These are phyloP conservation scores for Novymonas esmeraldas DNA, from an alignment of 208 protist genomes.

Conservation along the genomic window DNA sequence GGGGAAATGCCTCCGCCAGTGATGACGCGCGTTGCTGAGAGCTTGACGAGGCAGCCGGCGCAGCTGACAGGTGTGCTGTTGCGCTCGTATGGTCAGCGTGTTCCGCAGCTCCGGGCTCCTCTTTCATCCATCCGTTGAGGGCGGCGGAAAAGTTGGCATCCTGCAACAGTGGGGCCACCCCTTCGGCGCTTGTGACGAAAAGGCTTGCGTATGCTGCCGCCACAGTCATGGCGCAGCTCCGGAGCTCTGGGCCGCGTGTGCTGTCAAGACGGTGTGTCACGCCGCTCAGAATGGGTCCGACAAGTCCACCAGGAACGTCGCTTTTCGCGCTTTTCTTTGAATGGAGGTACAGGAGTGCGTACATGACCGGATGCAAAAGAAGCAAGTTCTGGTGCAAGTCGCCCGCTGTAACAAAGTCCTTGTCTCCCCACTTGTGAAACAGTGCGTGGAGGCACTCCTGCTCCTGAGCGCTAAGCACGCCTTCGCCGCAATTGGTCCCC, in stretches of 20 bases:
- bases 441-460: slow-evolving; percentile 12
- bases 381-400: slow-evolving; percentile 39
- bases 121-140: slow-evolving; percentile 33
- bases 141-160: slow-evolving; percentile 29
- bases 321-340: slow-evolving; percentile 4
- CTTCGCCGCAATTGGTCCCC: not conserved
- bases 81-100: not conserved
- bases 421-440: slow-evolving; percentile 43
- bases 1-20: slow-evolving; percentile 7
- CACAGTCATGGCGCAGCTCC: slow-evolving; percentile 30
- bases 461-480: slow-evolving; percentile 5
- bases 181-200: slow-evolving; percentile 36
- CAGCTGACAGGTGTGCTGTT: not conserved
- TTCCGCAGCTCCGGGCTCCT: slow-evolving; percentile 12
- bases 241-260: slow-evolving; percentile 28
- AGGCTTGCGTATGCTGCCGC: slow-evolving; percentile 43
- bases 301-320: slow-evolving; percentile 32
- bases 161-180: slow-evolving; percentile 25
- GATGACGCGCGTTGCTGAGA: not conserved
- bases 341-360: slow-evolving; percentile 47
- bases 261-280: slow-evolving; percentile 50
- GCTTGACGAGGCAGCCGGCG: not conserved
- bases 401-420: slow-evolving; percentile 40
- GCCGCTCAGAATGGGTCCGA: slow-evolving; percentile 48
- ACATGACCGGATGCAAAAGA: slow-evolving; percentile 61